Evolutionary conservation across 345 rosid species (phyloP), one percentile per base, ranked within the genome.

Genomic region (Ailanthus altissimus): DNA sequence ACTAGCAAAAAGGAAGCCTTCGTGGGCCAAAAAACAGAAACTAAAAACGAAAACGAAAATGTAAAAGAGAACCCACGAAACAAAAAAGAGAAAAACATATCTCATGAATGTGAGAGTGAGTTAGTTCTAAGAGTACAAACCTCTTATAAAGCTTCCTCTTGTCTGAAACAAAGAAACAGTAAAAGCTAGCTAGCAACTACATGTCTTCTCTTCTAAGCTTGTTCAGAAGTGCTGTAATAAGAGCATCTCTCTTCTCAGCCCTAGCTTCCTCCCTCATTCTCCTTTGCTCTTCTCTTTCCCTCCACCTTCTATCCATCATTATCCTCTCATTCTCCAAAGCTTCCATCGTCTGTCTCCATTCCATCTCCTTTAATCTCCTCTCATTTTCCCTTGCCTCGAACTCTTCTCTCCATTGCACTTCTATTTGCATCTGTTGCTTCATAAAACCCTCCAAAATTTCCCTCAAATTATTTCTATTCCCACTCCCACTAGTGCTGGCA

Each of bases 251-350:
- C 77, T 87, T 96, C 82, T 93, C 97, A 76, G 99, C 98, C 90
- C 97, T 88, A 87, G 88, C 90, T 76, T 96, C 99, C 66, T 93
- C 97, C 76, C 97, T 91, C 49, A 83, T 57, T 46, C 92, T 88
- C 71, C 99, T 89, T 85, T 96, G 95, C 78, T 96, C 99, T 68
- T 93, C 99, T 81, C 88, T 86, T 70, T 96, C 98, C 81, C 93
- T 89, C 97, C 97, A 96, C 71, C 89, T 82, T 74, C 90, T 89
- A 50, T 96, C 99, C 82, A 91, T 81, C 82, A 89, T 85, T 23
- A 89, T 72, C 90, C 98, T 90, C 83, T 93, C 98, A 10, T 91
- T 93, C 85, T 96, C 99, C 21, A 96, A 64, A 0, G 87, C 92
- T 67, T 88, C 92, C 99, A 93, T 96, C 15, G 81, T 87, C 77